Base-by-base conservation (phyloP, 305 asterid species). In the Rubia tinctorum region DNA sequence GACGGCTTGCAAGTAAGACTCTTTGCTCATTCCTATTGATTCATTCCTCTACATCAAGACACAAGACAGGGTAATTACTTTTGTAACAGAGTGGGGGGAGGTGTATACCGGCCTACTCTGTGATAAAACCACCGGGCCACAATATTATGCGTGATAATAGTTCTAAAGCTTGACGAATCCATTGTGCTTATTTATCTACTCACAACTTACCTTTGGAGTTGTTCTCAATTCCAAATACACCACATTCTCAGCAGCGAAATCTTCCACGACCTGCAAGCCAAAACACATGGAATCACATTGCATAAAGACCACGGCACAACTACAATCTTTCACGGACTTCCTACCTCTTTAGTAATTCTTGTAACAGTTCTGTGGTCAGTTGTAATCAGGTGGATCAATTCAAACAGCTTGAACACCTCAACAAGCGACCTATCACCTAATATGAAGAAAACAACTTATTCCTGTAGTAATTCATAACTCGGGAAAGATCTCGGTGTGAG, bases 201-300 rank as follows among this genome's bases (percentile, higher is more conserved):
- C 17, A n/a, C 42, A 40, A 5, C 43, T 30, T 60, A 60, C 98
- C 98, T 94, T 94, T 0, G 98, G 98, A 73, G 98, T 94, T 9
- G 98, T 91, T 84, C 98, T 88, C 59, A 94, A 72, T 78, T 94
- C 97, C 86, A 94, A 85, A 79, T 91, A 91, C 69, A 89, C 87
- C 76, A 91, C 99, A 77, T 89, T 94, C 77, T 94, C 99, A 42
- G 95, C 93, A 49, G 96, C 92, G 81, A 94, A 94, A 84, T 94
- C 97, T 87, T 91, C 97, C 78, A 91, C 72, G 25, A 90, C 97
- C 98, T 93, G 81, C 74, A 11, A 39, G 40, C 23, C 71, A 8
- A 58, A 12, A 65, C 71, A 43, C 27, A 6, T 13, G 53, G 25
- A 65, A 17, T 63, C n/a, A 64, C 56, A 66, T 22, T 22, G 63